These are phyloP conservation scores for Leccinellum luteum DNA, from an alignment of 768 basidiomycete species.

Conservation along the genomic window DNA sequence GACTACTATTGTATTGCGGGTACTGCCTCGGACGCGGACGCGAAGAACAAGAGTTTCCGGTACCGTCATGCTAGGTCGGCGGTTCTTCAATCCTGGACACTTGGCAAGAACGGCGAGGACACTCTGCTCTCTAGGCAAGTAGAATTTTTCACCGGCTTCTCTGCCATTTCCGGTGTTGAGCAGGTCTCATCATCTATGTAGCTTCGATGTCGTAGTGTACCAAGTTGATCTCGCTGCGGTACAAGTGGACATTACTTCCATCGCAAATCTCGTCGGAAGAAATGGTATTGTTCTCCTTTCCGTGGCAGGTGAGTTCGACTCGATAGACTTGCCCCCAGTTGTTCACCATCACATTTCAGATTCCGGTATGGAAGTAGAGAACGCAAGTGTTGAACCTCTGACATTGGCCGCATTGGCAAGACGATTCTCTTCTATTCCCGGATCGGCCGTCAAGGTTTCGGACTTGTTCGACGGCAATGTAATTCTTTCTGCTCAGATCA, in stretches of 20 bases:
- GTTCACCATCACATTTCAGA: not conserved
- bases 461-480: not conserved
- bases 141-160: not conserved
- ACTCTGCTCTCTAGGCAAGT: conserved; percentile 13
- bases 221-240: conserved; percentile 21
- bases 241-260: conserved; percentile 18
- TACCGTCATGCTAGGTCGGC: conserved; percentile 15
- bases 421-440: not conserved
- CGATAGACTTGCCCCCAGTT: too few species aligned
- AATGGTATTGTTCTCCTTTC: conserved; percentile 23
- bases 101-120: conserved; percentile 4
- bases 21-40: conserved; percentile 21
- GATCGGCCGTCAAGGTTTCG: not conserved
- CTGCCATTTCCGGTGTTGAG: not conserved
- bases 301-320: conserved; percentile 16
- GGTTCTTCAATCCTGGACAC: conserved; percentile 21
- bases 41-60: conserved; percentile 15
- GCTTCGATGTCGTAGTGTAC: conserved; percentile 23
- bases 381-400: not conserved
- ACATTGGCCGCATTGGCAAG: not conserved
- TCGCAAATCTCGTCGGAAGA: conserved; percentile 23
- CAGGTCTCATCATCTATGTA: not conserved
- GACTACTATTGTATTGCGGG: conserved; percentile 20
- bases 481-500: conserved; percentile 3
- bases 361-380: not conserved